Evolutionary conservation across 1,139 yeast species (phyloP), one percentile per base, ranked within the genome.

Genomic region (Citeromyces siamensis): DNA sequence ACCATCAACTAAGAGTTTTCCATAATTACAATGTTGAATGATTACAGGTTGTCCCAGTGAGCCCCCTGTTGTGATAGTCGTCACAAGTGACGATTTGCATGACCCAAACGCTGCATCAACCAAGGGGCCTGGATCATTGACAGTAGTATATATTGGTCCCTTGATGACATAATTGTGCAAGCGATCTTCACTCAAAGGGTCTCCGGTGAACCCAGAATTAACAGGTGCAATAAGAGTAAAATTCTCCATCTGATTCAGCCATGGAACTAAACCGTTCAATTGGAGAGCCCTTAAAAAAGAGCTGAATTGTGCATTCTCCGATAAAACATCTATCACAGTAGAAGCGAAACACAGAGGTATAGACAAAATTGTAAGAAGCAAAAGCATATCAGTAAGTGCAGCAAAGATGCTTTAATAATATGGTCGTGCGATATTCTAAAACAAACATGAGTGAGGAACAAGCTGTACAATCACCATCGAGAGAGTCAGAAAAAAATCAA

Each of bases 191-290:
- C 14, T n/a, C 5, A 23, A 8, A 14, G 5, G 10, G 7, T 23
- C 28, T 23, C 13, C 10, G 5, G 28, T 5, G 55, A 82, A 86
- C 1, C 95, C 96, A 47, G 81, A 75, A 56, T 88, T 85, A 14
- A 83, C 69, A 0, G 97, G 96, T 0, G 96, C 96, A 34, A 85
- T 54, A 14, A 88, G 58, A 0, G 97, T 85, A 37, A 79, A 68
- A 52, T 86, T 81, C 27, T 64, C 60, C 42, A 81, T 56, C 27
- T 62, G 60, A 52, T 85, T 88, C 36, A 90, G 55, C 23, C 60
- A 56, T 1, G 94, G 93, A 1, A 90, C 62, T 42, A 82, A 58
- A 9, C 80, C 93, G 34, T 67, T 63, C 36, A 69, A 59, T 52
- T 88, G 96, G 3, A 88, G 48, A 19, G 73, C 60, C 35, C 77